Evolutionary conservation across 2,329 filamentous ascomycete genomes (phyloP), one percentile per base, ranked within the genome.

Genomic region (Chaetomium sp.): DNA sequence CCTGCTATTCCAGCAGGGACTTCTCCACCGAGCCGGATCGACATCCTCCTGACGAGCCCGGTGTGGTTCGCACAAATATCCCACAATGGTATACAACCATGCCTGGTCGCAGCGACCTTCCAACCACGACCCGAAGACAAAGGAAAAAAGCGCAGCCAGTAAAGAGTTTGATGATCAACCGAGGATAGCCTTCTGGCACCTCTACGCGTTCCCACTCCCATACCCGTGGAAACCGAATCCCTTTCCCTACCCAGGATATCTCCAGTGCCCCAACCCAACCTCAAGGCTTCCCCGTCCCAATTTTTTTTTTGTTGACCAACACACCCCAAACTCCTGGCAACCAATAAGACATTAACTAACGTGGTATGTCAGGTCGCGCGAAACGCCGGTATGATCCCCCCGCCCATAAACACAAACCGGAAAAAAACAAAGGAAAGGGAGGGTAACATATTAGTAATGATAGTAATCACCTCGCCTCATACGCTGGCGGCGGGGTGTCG

Each of bases 401-500:
- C 33, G 47, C 49, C 58, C 31, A 50, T 51, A 63, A 63, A 25
- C 16, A 60, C 33, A 49, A 29, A 55, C 54, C 25, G 27, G 19
- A 13, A 63, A 58, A 60, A 8, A 33, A 63, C 50, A 68, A 67
- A 67, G 57, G 57, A 66, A 57, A 65, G 9, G 47, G 1, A 33
- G 38, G 19, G 7, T 38, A 45, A 60, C 63, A 65, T 8, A 65
- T 50, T 51, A 58, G 35, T 47, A 47, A 16, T 19, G 21, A 35
- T 49, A 23, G 19, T 21, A 50, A 38, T 64, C 23, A 67, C 42
- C 62, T 78, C 56, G 82, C 82, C 75, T 88, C 82, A 73, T 89
- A 89, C 64, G 87, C 85, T 16, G 87, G 86, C 31, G 87, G 87
- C 6, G 86, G 86, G 5, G 79, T 75, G 55, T 86, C 83, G 66